Evolutionary conservation across 345 rosid species (phyloP), one percentile per base, ranked within the genome.

Genomic region (Viola odorata): DNA sequence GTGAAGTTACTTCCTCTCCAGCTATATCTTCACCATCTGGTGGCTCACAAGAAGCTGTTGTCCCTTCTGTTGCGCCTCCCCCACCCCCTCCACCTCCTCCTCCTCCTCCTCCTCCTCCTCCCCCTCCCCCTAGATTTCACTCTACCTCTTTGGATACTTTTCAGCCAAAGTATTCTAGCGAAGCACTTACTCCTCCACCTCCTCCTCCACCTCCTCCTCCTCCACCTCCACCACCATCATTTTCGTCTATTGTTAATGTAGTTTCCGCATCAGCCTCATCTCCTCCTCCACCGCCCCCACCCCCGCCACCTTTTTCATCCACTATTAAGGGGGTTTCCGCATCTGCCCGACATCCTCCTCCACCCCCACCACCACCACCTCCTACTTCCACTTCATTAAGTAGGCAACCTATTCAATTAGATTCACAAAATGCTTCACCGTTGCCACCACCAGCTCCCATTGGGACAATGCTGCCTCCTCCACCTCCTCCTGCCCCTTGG

Each of bases 1-100:
- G 79, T 61, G 84, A 82, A 47, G 54, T 68, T 47, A 66, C 63
- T 61, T 71, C 79, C 48, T 72, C 88, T 62, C 72, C 82, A 7
- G 62, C 62, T 49, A 66, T 50, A 48, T 47, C 64, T n/a, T n/a
- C n/a, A 57, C 75, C 79, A 55, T 65, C 72, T 50, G 50, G 66
- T 57, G 66, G 60, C 58, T n/a, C n/a, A n/a, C 57, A 55, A 61
- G 71, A 73, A 69, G 61, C 48, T 37, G 69, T 53, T 41, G 65
- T 70, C 55, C 57, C 78, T 62, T 37, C 75, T 12, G 50, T 84
- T 15, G 36, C n/a, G n/a, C n/a, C n/a, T n/a, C n/a, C 71, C 55
- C 57, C 78, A 60, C 38, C 75, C 10, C 52, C 85, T 15, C 38
- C 73, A 10, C 67, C 71, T 5, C 67, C 66, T 13, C 73, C 69